These are phyloP conservation scores for Pichia sp. DNA, from an alignment of 1,139 yeast species.

Conservation along the genomic window DNA sequence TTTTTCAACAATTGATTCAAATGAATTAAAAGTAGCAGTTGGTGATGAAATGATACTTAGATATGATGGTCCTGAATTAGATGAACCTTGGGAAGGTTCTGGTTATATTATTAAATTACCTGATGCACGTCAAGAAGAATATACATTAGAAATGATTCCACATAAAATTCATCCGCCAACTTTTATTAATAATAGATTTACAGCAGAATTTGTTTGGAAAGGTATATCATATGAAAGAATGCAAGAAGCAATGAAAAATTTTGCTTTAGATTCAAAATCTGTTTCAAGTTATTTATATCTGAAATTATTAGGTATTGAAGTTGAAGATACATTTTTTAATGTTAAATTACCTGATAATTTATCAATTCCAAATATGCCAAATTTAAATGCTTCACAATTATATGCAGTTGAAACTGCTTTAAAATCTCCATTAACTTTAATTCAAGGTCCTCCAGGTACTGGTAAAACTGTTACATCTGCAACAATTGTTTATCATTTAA, in stretches of 20 bases:
- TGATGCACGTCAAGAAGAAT: conserved; percentile 58
- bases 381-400: conserved; percentile 70
- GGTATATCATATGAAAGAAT: conserved; percentile 78
- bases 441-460: conserved; percentile 98
- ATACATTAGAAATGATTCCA: conserved; percentile 58
- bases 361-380: conserved; percentile 62
- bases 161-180: conserved; percentile 49
- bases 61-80: conserved; percentile 43
- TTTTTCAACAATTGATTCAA: conserved; percentile 59
- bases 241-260: conserved; percentile 68
- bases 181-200: conserved; percentile 57
- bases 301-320: conserved; percentile 77
- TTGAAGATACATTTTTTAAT: conserved; percentile 57
- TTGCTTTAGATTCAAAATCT: conserved; percentile 68
- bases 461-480: conserved; percentile 96
- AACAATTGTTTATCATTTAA: conserved; percentile 74
- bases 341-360: conserved; percentile 53
- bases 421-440: conserved; percentile 70
- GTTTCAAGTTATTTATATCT: conserved; percentile 77
- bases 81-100: conserved; percentile 57
- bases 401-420: conserved; percentile 72
- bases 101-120: conserved; percentile 77
- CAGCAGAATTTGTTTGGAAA: conserved; percentile 89
- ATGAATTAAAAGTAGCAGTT: conserved; percentile 68
- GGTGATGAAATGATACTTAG: conserved; percentile 77